These are phyloP conservation scores for Trichoderma erinaceum DNA, from an alignment of 495 filamentous ascomycete species.

Conservation along the genomic window DNA sequence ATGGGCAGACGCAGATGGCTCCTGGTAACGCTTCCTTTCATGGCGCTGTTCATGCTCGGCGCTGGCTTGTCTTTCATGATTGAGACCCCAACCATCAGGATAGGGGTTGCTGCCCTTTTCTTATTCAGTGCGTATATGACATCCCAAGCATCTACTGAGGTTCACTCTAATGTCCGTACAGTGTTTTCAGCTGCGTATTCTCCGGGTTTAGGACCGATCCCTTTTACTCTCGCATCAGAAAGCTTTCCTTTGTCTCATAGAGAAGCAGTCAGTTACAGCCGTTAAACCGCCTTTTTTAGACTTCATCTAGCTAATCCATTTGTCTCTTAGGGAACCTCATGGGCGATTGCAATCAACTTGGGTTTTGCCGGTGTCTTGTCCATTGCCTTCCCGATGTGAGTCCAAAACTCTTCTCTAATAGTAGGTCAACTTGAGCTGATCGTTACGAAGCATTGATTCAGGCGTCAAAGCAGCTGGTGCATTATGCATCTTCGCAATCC, in stretches of 20 bases:
- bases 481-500: slow-evolving; percentile 24
- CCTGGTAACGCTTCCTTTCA: slow-evolving; percentile 57
- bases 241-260: slow-evolving; percentile 33
- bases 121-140: slow-evolving; percentile 22
- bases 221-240: slow-evolving; percentile 31
- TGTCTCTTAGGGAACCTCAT: slow-evolving; percentile 25
- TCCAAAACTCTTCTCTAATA: not conserved
- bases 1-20: slow-evolving; percentile 68
- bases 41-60: slow-evolving; percentile 44
- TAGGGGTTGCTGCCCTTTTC: slow-evolving; percentile 22
- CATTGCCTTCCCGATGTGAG: slow-evolving; percentile 28
- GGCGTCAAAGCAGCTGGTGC: slow-evolving; percentile 19
- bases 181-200: slow-evolving; percentile 30
- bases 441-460: slow-evolving; percentile 20
- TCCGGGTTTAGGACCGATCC: slow-evolving; percentile 30
- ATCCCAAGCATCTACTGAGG: not conserved
- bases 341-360: slow-evolving; percentile 31
- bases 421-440: not conserved
- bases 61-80: slow-evolving; percentile 41
- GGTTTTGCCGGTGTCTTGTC: slow-evolving; percentile 33
- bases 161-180: slow-evolving; percentile 2
- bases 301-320: not conserved
- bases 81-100: not conserved
- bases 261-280: slow-evolving; percentile 24
- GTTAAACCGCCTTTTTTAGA: not conserved